phyloP scores from a whole-genome alignment of 371 early-diverging fungal genomes.

The Syncephalis fuscata region DNA sequence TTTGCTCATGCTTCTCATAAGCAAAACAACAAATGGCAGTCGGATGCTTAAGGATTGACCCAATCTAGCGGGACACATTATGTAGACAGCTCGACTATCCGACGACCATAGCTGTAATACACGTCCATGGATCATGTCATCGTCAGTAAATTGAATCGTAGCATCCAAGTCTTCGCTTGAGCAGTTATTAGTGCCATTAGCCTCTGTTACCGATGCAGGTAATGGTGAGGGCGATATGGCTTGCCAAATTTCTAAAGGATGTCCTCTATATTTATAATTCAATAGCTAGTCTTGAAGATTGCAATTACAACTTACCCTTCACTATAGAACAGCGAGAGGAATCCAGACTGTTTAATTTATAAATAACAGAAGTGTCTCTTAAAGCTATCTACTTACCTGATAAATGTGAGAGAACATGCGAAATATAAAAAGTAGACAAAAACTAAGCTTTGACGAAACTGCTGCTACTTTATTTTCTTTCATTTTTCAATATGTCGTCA shows the following conservation, averaged over 20 bases:
- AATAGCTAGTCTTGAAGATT: neutral
- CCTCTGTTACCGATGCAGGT: conserved; percentile 14
- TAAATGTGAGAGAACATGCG: too few relatives aligned
- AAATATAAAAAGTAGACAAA: too few relatives aligned
- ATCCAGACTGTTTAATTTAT: conserved; percentile 80
- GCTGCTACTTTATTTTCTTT: too few relatives aligned
- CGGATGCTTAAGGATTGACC: conserved; percentile 80
- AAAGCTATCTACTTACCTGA: too few relatives aligned
- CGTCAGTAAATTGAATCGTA: conserved; percentile 60
- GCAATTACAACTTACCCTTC: conserved; percentile 50
- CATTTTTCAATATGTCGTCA: too few relatives aligned
- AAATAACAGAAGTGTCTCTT: too few relatives aligned
- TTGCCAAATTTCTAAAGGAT: conserved; percentile 43
- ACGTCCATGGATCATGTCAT: conserved; percentile 63
- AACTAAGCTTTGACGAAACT: too few relatives aligned
- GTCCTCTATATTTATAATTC: conserved; percentile 26
- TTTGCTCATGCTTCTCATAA: conserved; percentile 72
- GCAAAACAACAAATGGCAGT: conserved; percentile 70
- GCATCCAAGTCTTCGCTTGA: too few relatives aligned
- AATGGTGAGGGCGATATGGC: conserved; percentile 17
- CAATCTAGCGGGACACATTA: conserved; percentile 61
- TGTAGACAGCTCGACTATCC: conserved; percentile 67
- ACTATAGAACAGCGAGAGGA: conserved; percentile 79
- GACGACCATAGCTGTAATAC: conserved; percentile 67
- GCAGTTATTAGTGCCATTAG: conserved; percentile 9